Percentiles rank a stretch among this genome's conserved stretches.
phyloP scores from a whole-genome alignment of 768 basidiomycete species.

The Sistotremastrum suecicum region DNA sequence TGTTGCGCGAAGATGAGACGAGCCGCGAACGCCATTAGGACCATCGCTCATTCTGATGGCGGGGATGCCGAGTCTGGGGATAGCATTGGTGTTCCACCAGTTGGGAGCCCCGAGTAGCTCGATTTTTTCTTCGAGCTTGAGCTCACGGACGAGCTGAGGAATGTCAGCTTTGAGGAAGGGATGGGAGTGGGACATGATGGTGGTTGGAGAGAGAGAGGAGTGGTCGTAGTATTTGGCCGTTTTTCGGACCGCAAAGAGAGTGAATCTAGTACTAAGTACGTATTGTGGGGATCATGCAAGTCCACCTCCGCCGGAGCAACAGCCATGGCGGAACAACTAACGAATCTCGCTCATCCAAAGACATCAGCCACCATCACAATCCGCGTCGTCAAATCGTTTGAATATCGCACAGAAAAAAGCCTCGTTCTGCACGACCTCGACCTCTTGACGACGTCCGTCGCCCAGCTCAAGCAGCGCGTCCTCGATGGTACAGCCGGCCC shows the following conservation, averaged over 20 bases:
- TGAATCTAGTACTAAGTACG: no score
- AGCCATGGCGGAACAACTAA: constrained; percentile 17
- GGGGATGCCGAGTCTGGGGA: constrained; percentile 47
- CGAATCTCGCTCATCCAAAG: constrained; percentile 51
- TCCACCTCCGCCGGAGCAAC: no score
- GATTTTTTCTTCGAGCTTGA: constrained; percentile 52
- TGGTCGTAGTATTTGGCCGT: no score
- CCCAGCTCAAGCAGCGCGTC: constrained; percentile 58
- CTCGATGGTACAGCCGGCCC: constrained; percentile 37
- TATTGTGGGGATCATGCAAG: no score
- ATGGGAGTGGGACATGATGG: constrained; percentile 17
- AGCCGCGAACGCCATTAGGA: constrained; percentile 59
- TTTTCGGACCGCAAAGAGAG: no score
- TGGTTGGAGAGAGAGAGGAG: constrained; percentile 5
- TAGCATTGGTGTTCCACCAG: constrained; percentile 55
- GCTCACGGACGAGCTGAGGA: constrained; percentile 32
- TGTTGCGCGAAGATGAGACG: constrained; percentile 47
- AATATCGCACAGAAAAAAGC: constrained; percentile 78
- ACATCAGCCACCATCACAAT: constrained; percentile 78
- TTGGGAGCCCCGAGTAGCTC: constrained; percentile 47
- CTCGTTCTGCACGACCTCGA: constrained; percentile 76
- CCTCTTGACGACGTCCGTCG: constrained; percentile 66
- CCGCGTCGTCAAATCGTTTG: constrained; percentile 90
- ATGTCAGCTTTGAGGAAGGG: constrained; percentile 39
- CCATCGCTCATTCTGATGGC: constrained; percentile 61